Percentiles rank a stretch among this genome's conserved stretches.
phyloP scores from a whole-genome alignment of 2,329 filamentous ascomycete species.

The Salinomyces thailandicus region DNA sequence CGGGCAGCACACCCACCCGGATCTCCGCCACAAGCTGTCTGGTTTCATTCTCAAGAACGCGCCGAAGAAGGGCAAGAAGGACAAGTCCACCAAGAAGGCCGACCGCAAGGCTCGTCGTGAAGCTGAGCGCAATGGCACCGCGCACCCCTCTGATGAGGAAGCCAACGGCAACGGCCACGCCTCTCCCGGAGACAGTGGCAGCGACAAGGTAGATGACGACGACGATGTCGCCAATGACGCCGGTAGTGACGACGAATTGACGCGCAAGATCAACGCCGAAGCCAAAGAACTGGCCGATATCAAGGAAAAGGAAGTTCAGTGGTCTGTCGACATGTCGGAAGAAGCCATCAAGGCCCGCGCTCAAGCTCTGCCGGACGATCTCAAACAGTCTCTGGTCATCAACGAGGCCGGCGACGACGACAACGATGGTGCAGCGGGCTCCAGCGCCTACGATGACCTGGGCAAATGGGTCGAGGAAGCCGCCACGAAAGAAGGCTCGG shows the following conservation, averaged over 20 bases:
- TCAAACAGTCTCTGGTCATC: slow-evolving; percentile 62
- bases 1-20: slow-evolving; percentile 83
- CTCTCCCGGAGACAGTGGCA: slow-evolving; percentile 57
- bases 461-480: slow-evolving; percentile 86
- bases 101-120: slow-evolving; percentile 75
- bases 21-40: slow-evolving; percentile 88
- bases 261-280: slow-evolving; percentile 58
- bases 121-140: slow-evolving; percentile 43
- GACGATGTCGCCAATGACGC: slow-evolving; percentile 58
- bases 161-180: slow-evolving; percentile 48
- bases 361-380: slow-evolving; percentile 82
- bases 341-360: slow-evolving; percentile 91
- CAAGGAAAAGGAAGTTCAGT: slow-evolving; percentile 74
- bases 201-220: slow-evolving; percentile 54
- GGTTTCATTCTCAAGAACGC: slow-evolving; percentile 96
- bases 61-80: slow-evolving; percentile 88
- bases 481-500: slow-evolving; percentile 56
- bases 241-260: slow-evolving; percentile 85
- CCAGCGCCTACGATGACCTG: slow-evolving; percentile 76
- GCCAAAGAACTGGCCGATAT: slow-evolving; percentile 58
- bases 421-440: slow-evolving; percentile 69
- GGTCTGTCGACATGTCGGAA: slow-evolving; percentile 94
- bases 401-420: slow-evolving; percentile 69
- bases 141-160: slow-evolving; percentile 34
- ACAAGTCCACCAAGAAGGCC: slow-evolving; percentile 90